phyloP scores from a whole-genome alignment of 805 yeast genomes.

The Pichia californica region DNA sequence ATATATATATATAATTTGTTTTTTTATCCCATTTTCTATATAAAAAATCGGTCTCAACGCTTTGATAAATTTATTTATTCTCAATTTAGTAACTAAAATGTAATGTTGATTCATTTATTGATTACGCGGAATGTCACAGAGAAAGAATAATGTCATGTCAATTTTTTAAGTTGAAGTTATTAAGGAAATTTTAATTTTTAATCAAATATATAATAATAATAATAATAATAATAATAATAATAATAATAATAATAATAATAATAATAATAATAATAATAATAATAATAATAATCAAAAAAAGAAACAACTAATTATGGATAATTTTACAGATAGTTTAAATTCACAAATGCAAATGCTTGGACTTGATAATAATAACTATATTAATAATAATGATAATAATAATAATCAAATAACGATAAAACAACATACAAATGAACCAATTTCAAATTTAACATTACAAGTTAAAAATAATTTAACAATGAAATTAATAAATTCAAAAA shows the following conservation, averaged over 20 bases:
- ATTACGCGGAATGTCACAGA: too few relatives aligned
- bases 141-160: too few relatives aligned
- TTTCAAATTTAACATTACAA: neutral
- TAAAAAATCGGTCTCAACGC: conserved; percentile 13
- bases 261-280: too few relatives aligned
- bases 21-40: conserved; percentile 3
- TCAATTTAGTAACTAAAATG: too few relatives aligned
- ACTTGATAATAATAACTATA: conserved; percentile 2
- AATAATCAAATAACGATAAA: neutral
- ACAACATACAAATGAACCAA: neutral
- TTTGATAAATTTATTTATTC: too few relatives aligned
- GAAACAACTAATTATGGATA: neutral
- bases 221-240: too few relatives aligned
- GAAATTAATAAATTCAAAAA: neutral
- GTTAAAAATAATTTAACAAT: neutral
- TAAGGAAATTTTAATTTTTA: too few relatives aligned
- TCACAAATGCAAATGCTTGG: conserved; percentile 9
- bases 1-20: neutral
- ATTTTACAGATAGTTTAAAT: conserved; percentile 4
- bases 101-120: too few relatives aligned
- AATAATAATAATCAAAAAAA: neutral
- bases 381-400: too few relatives aligned
- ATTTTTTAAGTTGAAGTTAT: too few relatives aligned
- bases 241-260: too few relatives aligned
- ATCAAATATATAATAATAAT: too few relatives aligned